Conservation (phyloP, 2,329 filamentous ascomycete genomes). For the Ophiostoma pallidulum region DNA sequence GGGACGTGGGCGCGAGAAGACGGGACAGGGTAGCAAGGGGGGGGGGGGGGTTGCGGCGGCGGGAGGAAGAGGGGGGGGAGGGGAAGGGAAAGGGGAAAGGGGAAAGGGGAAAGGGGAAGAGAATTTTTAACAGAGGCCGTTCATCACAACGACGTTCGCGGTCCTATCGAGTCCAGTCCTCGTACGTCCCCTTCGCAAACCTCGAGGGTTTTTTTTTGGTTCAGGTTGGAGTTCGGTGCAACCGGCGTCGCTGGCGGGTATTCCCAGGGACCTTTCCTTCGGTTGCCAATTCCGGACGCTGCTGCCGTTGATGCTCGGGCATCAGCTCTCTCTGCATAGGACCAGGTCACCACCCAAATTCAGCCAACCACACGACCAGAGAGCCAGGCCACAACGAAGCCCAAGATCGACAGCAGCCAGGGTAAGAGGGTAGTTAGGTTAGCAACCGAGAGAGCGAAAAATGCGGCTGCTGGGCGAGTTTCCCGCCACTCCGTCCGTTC, state of each 20-base stretch:
- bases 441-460: not conserved
- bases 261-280: not conserved
- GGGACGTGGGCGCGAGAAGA: too few species aligned
- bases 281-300: not conserved
- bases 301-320: not conserved
- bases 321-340: slow-evolving; percentile 1
- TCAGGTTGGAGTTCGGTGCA: not conserved
- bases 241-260: not conserved
- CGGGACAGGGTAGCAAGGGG: too few species aligned
- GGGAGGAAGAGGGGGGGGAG: not conserved
- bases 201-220: not conserved
- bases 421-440: too few species aligned
- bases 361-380: not conserved
- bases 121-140: too few species aligned
- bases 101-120: not conserved
- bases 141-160: not conserved
- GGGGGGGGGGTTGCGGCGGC: too few species aligned
- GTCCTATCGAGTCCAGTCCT: not conserved
- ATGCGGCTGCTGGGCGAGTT: not conserved
- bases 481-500: not conserved
- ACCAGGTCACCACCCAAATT: not conserved
- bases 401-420: not conserved
- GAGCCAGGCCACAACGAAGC: not conserved
- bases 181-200: not conserved
- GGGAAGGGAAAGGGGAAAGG: not conserved